phyloP scores from a whole-genome alignment of 1,284 basidiomycete genomes.

The Gomphus sp. region DNA sequence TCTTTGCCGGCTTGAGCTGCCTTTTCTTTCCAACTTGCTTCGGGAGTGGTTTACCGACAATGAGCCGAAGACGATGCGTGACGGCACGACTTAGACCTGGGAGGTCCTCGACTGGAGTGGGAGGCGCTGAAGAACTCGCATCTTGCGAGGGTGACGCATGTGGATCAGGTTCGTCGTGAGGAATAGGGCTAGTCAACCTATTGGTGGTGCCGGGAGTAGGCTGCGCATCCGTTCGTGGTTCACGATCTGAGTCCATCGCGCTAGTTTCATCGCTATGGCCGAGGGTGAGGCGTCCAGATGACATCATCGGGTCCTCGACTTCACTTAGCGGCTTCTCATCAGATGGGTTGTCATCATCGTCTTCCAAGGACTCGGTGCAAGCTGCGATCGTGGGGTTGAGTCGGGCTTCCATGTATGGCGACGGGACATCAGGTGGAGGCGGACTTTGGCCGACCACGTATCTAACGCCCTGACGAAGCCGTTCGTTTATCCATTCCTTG shows the following conservation, averaged over 20 bases:
- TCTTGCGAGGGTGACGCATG: background rate
- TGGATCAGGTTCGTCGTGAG: background rate
- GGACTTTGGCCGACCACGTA: conserved; percentile 3
- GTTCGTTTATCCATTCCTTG: conserved; percentile 1
- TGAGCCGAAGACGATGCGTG: background rate
- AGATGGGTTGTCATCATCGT: background rate
- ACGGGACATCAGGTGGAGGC: background rate
- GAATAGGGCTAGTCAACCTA: background rate
- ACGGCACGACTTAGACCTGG: background rate
- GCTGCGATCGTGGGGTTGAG: background rate
- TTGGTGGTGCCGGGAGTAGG: background rate
- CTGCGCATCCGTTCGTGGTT: background rate
- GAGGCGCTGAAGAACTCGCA: background rate
- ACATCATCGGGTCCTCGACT: background rate
- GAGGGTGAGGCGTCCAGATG: background rate
- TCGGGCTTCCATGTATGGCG: background rate
- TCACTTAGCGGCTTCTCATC: background rate
- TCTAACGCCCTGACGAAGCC: conserved; percentile 3
- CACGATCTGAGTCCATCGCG: background rate
- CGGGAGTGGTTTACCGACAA: background rate
- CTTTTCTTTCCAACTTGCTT: background rate
- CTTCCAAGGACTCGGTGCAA: background rate
- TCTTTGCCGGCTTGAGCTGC: background rate
- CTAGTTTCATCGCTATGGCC: background rate
- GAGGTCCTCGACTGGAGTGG: background rate